Evolutionary conservation across 768 basidiomycete species (phyloP).

Genomic region (Lactarius sp.): DNA sequence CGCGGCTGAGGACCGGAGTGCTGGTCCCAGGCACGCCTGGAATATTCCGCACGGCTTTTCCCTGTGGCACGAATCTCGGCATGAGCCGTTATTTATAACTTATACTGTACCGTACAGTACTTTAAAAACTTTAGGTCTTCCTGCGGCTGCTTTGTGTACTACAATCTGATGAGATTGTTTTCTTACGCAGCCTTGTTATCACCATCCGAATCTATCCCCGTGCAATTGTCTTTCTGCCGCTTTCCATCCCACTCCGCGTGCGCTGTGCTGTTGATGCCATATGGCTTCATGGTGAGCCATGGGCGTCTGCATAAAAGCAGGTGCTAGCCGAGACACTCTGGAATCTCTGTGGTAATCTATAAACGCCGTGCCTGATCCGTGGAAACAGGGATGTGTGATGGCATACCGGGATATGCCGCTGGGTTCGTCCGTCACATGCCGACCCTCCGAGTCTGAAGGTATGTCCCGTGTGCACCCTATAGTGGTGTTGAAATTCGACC

Average conservation of each 20-base stretch:
- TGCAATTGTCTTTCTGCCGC: constrained; percentile 2
- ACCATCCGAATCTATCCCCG: constrained; percentile 12
- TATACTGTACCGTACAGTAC: too few relatives aligned
- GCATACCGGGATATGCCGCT: background rate
- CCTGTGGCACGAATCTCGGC: background rate
- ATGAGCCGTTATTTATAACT: too few relatives aligned
- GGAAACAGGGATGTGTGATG: too few relatives aligned
- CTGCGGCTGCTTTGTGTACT: background rate
- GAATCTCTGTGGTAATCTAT: too few relatives aligned
- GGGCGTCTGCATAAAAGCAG: background rate
- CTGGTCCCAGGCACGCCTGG: background rate
- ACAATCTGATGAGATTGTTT: constrained; percentile 1
- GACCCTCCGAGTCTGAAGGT: constrained; percentile 4
- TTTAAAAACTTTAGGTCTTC: too few relatives aligned
- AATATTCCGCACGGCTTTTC: background rate
- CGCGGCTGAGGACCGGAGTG: background rate
- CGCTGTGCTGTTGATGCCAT: background rate
- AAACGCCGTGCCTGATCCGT: too few relatives aligned
- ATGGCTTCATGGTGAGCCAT: background rate
- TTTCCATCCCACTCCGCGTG: background rate
- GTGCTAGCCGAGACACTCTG: too few relatives aligned
- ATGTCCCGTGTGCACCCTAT: background rate
- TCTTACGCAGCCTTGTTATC: background rate
- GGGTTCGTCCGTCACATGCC: background rate
- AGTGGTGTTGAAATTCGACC: constrained; percentile 10